phyloP scores from a whole-genome alignment of 331 rosid species.

The Rhamnella rubrinervis region DNA sequence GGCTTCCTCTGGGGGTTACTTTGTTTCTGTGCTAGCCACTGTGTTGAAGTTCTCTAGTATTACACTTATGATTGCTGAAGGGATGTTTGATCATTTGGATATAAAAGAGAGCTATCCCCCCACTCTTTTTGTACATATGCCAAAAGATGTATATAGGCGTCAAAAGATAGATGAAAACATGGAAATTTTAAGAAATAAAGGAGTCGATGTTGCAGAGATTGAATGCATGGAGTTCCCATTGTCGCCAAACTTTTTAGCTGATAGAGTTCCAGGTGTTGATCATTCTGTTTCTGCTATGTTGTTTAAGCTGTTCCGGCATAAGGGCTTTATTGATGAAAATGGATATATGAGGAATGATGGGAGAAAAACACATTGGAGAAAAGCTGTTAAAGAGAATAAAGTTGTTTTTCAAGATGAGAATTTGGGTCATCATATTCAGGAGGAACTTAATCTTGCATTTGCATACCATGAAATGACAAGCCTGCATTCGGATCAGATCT shows the following conservation, averaged over 20 bases:
- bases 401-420: constrained; percentile 30
- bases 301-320: constrained; percentile 53
- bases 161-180: constrained; percentile 53
- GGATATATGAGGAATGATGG: constrained; percentile 85
- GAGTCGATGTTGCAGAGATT: constrained; percentile 68
- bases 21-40: constrained; percentile 77
- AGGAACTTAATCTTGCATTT: constrained; percentile 90
- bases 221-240: constrained; percentile 77
- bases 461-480: constrained; percentile 93
- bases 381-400: constrained; percentile 47
- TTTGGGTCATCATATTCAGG: constrained; percentile 67
- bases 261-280: constrained; percentile 74
- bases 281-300: constrained; percentile 48
- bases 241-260: constrained; percentile 49
- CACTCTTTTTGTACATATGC: constrained; percentile 91
- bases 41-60: constrained; percentile 53
- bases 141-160: constrained; percentile 66
- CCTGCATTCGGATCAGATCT: constrained; percentile 58
- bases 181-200: constrained; percentile 49
- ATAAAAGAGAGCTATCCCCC: constrained; percentile 62
- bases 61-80: constrained; percentile 86
- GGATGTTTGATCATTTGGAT: constrained; percentile 61
- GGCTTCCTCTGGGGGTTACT: constrained; percentile 88
- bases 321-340: constrained; percentile 68
- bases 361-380: constrained; percentile 61